These are phyloP conservation scores for Cystobasidium slooffiae DNA, from an alignment of 1,284 basidiomycete genomes.

Conservation along the genomic window DNA sequence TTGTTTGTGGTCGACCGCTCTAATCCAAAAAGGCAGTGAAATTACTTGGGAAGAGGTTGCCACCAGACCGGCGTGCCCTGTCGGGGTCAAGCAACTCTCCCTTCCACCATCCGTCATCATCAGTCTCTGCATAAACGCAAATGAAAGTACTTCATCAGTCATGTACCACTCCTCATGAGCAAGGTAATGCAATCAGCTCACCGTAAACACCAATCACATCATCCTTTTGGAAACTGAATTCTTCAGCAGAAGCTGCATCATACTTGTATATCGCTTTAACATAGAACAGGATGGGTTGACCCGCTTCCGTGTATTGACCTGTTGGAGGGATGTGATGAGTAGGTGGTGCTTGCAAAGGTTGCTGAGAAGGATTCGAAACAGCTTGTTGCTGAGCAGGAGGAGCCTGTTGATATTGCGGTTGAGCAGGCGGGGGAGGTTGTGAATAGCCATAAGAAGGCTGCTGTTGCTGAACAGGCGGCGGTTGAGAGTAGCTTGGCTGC, in stretches of 20 bases:
- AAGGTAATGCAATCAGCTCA: slow-evolving; percentile 5
- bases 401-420: slow-evolving; percentile 28
- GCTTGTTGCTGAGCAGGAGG: slow-evolving; percentile 51
- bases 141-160: neutral
- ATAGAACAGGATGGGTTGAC: slow-evolving; percentile 78
- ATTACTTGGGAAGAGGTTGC: slow-evolving; percentile 43
- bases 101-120: slow-evolving; percentile 48
- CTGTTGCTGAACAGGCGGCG: slow-evolving; percentile 6
- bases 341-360: slow-evolving; percentile 54
- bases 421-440: slow-evolving; percentile 28
- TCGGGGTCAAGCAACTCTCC: slow-evolving; percentile 43
- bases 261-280: slow-evolving; percentile 95
- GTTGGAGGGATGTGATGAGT: slow-evolving; percentile 62
- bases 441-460: slow-evolving; percentile 37
- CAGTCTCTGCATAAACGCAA: slow-evolving; percentile 33
- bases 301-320: slow-evolving; percentile 75
- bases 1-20: neutral
- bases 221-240: slow-evolving; percentile 58
- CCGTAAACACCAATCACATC: slow-evolving; percentile 52
- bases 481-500: slow-evolving; percentile 27
- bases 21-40: slow-evolving; percentile 41
- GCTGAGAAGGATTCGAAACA: slow-evolving; percentile 34
- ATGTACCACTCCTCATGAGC: neutral
- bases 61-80: slow-evolving; percentile 26
- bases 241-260: slow-evolving; percentile 78